Percentiles rank a stretch among this genome's conserved stretches.
These are phyloP conservation scores for Tinospora cordifolia DNA, from an alignment of 164 flowering plant species.

Conservation along the genomic window DNA sequence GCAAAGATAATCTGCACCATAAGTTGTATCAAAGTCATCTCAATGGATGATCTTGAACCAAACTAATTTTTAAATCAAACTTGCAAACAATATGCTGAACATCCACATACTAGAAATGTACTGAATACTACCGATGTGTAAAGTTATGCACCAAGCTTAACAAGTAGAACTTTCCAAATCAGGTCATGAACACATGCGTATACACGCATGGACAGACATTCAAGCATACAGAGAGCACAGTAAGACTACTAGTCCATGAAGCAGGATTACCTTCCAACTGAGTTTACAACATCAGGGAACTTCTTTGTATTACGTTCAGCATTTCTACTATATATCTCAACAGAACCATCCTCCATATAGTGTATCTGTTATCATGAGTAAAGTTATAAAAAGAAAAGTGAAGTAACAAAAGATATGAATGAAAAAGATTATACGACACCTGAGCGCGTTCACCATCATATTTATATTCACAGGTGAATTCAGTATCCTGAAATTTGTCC, in stretches of 20 bases:
- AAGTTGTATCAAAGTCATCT: too few species aligned
- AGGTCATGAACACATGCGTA: background rate
- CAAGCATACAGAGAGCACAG: background rate
- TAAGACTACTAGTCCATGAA: background rate
- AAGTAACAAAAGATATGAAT: background rate
- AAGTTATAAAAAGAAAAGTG: constrained; percentile 13
- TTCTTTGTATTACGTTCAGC: constrained; percentile 93
- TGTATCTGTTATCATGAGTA: constrained; percentile 51
- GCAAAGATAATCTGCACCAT: too few species aligned
- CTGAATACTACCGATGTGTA: background rate
- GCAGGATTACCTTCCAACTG: constrained; percentile 50
- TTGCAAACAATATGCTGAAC: too few species aligned
- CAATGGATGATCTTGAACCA: too few species aligned
- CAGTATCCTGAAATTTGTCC: constrained; percentile 83
- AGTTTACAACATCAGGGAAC: constrained; percentile 79
- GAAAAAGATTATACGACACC: constrained; percentile 30
- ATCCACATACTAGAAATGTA: too few species aligned
- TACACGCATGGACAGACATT: background rate
- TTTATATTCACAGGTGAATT: constrained; percentile 94
- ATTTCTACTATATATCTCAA: constrained; percentile 97
- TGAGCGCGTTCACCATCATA: constrained; percentile 99
- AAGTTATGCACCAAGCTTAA: background rate
- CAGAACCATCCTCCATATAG: constrained; percentile 74
- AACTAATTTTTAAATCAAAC: too few species aligned
- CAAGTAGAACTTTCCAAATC: background rate